Evolutionary conservation across 2,329 filamentous ascomycete genomes (phyloP), one percentile per base, ranked within the genome.

Genomic region (Aspergillus fructus): DNA sequence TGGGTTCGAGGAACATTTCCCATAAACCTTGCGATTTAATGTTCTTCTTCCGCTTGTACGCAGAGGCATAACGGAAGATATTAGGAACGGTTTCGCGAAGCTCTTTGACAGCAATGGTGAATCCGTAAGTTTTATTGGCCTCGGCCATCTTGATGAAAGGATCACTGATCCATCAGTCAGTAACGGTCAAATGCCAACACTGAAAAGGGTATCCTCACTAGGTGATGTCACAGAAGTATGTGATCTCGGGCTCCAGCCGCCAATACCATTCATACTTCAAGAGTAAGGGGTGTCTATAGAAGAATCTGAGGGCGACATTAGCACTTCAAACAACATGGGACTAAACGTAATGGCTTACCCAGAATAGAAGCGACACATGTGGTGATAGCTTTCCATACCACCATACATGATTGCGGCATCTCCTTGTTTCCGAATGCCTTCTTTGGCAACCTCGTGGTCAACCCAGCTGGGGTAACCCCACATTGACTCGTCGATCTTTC

Each of bases 181-280:
- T 50, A 62, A 45, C 30, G 46, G 4, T 40, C 15, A 66, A 51
- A 24, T 45, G n/a, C n/a, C n/a, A 27, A 40, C 56, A 34, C 3
- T 7, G 2, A 37, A 43, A 6, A 30, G 2, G 45, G 9, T 30
- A 30, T 27, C 27, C 86, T 61, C 86, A 93, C 90, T 99, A 99
- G 64, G 94, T 99, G 66, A 99, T 97, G 73, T 99, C 94, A 77
- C 94, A 99, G 80, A 99, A 99, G 80, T 97, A 99, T 79, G 93
- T 97, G 85, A 99, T 97, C 78, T 99, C 94, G 64, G 94, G 94
- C 82, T 99, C 94, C 67, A 99, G 81, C 62, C 94, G 91, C 94
- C 94, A 99, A 81, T 99, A 99, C 94, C 94, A 99, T 72, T 97
- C 92, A 78, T 97, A 99, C 77, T 97, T 97, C 71, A 90, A 85